Base-by-base conservation (phyloP, 306 rosid genomes). In the Fagus crenata region DNA sequence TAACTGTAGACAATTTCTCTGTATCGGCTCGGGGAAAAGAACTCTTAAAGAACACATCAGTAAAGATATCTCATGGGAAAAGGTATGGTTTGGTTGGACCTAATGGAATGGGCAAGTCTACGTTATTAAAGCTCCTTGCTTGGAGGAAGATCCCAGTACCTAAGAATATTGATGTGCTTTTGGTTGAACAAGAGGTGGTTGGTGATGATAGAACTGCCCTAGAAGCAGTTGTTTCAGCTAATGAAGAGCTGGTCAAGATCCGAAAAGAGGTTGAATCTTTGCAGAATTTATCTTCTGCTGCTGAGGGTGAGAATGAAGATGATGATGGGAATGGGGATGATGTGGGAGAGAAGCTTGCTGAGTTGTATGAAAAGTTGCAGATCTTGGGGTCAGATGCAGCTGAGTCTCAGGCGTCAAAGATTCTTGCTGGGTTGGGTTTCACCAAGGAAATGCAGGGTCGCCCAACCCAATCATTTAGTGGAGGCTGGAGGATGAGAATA, bases 131-230 rank as follows among this genome's bases (percentile, higher is more conserved):
- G 85, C 93, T 91, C 75, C 90, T 91, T 71, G 93, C 96, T 78
- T 91, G 96, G 96, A 89, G 93, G 88, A 87, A 87, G 89, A 91
- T 91, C 75, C 96, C 96, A 0, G 92, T 89, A 46, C 97, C 97
- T 32, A 86, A 88, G 84, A 89, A 91, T 76, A 91, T 91, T 74
- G 97, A 91, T 81, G 90, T 88, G 67, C 97, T 91, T 67, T 75
- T 91, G 81, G 94, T 89, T 61, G 97, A 91, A 79, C 92, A 91
- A 82, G 92, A 89, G 82, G 91, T 86, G 32, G 82, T 89, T 71
- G 97, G 94, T 77, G 94, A 91, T 77, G 91, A 89, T 75, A 89
- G 87, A 83, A 81, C 85, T 69, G 91, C 91, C 0, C 81, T 87
- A 70, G 86, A 89, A 83, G 91, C 89, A 7, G 97, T 91, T 76